Percentiles rank a stretch among this genome's conserved stretches.
These are phyloP conservation scores for Mycena crocata DNA, from an alignment of 768 basidiomycete genomes.

Conservation along the genomic window DNA sequence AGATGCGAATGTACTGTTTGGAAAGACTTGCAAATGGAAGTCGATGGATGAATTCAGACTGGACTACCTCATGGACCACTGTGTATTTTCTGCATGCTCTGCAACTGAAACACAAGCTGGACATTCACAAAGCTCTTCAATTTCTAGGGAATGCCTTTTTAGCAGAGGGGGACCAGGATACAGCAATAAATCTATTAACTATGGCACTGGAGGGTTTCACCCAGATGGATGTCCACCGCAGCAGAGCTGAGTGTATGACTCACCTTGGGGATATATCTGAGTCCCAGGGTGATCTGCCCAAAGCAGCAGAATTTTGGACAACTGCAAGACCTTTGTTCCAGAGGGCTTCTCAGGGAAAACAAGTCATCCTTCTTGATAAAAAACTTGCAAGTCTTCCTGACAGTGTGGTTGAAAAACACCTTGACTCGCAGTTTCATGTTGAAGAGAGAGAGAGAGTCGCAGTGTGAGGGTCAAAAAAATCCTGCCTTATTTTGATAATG, in stretches of 20 bases:
- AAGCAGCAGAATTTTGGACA: background rate
- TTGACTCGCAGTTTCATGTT: no score
- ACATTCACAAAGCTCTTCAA: background rate
- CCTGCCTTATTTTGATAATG: no score
- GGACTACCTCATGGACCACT: background rate
- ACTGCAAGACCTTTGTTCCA: no score
- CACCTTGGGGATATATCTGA: background rate
- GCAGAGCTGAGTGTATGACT: background rate
- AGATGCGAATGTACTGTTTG: background rate
- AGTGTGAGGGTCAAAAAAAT: no score
- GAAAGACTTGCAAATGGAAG: background rate
- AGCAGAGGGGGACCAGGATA: background rate
- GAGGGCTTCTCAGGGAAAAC: no score
- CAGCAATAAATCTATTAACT: background rate
- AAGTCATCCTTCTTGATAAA: no score
- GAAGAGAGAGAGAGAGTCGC: no score
- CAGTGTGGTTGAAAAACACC: no score
- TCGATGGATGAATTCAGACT: background rate
- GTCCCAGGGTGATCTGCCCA: background rate
- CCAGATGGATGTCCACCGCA: background rate
- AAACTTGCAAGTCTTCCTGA: no score
- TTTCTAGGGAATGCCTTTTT: background rate
- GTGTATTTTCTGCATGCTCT: background rate
- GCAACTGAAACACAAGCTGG: background rate
- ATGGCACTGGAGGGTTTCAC: constrained; percentile 4